phyloP scores from a whole-genome alignment of 257 asterid genomes.

The Nicotiana sylvestris region DNA sequence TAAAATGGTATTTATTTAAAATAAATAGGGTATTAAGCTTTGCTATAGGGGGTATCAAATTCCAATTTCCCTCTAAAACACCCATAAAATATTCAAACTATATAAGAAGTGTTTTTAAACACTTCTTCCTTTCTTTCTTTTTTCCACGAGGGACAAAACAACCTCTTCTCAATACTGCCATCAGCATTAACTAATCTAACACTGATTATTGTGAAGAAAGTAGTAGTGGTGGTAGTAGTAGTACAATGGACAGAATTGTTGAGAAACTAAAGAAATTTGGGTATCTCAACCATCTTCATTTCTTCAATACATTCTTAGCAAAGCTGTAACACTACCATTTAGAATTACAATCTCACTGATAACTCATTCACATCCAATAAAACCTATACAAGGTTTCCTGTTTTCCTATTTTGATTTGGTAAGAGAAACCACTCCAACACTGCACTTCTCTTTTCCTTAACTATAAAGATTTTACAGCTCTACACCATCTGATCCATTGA shows the following conservation, averaged over 20 bases:
- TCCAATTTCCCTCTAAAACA: too few relatives aligned
- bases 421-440: not conserved
- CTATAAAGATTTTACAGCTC: conserved; percentile 26
- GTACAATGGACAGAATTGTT: conserved; percentile 91
- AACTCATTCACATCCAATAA: not conserved
- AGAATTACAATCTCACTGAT: not conserved
- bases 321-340: not conserved
- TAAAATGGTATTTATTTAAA: too few relatives aligned
- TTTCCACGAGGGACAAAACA: too few relatives aligned
- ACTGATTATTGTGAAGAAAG: conserved; percentile 36
- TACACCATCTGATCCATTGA: conserved; percentile 53
- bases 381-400: not conserved
- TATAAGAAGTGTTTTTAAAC: too few relatives aligned
- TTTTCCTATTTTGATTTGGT: conserved; percentile 3
- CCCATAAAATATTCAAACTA: too few relatives aligned
- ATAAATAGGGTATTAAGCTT: too few relatives aligned
- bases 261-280: conserved; percentile 84
- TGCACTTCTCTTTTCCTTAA: not conserved
- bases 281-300: conserved; percentile 13
- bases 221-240: conserved; percentile 14
- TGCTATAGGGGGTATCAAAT: too few relatives aligned
- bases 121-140: too few relatives aligned
- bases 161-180: too few relatives aligned
- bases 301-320: not conserved
- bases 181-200: too few relatives aligned